Conservation (phyloP, 2,329 filamentous ascomycete genomes). For the Diaporthe caulivora region DNA sequence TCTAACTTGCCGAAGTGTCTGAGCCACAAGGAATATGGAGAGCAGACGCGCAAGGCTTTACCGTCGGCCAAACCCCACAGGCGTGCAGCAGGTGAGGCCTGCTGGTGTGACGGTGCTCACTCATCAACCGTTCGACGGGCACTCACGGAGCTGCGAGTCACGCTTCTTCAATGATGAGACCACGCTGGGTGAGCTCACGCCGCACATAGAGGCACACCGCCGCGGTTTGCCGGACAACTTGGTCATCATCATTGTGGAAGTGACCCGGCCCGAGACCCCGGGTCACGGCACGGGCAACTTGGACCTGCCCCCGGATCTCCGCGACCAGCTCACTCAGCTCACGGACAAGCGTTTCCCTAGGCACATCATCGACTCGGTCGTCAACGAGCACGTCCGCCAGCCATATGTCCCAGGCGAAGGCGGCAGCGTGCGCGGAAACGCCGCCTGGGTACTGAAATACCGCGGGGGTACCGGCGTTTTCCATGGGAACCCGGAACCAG, state of each 20-base stretch:
- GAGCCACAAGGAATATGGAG: background rate
- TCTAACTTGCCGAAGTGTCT: background rate
- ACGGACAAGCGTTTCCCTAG: background rate
- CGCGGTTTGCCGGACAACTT: background rate
- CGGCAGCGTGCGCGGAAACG: background rate
- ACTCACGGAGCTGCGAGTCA: background rate
- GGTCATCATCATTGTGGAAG: conserved; percentile 1
- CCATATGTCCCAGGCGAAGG: background rate
- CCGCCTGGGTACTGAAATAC: conserved; percentile 6
- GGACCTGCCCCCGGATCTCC: background rate
- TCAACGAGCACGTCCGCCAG: background rate
- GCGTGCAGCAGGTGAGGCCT: background rate
- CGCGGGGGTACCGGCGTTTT: background rate
- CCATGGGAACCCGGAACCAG: background rate
- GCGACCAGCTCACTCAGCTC: background rate
- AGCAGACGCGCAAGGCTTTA: background rate
- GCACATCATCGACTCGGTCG: conserved; percentile 2
- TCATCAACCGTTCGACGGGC: background rate
- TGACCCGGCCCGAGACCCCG: background rate
- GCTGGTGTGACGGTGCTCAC: conserved; percentile 4
- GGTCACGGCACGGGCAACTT: background rate
- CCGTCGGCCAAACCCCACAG: background rate
- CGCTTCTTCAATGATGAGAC: background rate
- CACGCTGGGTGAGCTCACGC: background rate
- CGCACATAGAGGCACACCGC: background rate